Evolutionary conservation across 1,284 basidiomycete genomes (phyloP), one percentile per base, ranked within the genome.

Genomic region (Malassezia equina): DNA sequence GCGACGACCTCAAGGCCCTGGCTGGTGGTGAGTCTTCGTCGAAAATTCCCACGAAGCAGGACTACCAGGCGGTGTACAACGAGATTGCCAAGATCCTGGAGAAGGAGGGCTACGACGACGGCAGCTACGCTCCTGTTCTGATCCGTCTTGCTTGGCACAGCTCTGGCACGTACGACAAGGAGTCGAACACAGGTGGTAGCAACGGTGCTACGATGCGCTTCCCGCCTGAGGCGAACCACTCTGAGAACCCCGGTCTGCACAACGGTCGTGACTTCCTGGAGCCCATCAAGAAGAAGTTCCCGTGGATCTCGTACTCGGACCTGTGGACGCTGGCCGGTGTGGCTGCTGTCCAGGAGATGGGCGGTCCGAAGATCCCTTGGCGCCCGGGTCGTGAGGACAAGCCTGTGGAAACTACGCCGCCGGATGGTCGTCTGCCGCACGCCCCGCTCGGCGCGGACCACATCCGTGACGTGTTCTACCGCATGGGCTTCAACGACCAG

Each of bases 401-500:
- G 60, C 67, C 70, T 24, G 66, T 71, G 48, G 78, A 75, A 46
- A 61, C 76, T 67, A 58, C 66, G 15, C 67, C 67, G 21, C 73
- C 77, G 62, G 29, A 57, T 24, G 55, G 76, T 44, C 69, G 78
- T 49, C 69, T 80, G 29, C 93, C 93, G 21, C 93, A 96, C 75
- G 93, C 85, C 33, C 72, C 83, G 24, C 84, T 88, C 76, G 90
- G 86, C 44, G 77, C 83, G 53, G 83, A 88, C 74, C 93, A 98
- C 76, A 78, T 96, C 58, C 82, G 93, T 79, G 80, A 64, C 83
- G 74, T 77, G 59, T 77, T 77, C 64, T 69, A 77, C 66, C 63
- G 63, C 55, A 75, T 77, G 76, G 76, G 76, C 50, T 76, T 95
- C 81, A 88, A 93, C 76, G 93, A 96, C 78, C 88, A 79, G 64